Conservation (phyloP, 2,329 filamentous ascomycete species). For the Curvularia lunata region DNA sequence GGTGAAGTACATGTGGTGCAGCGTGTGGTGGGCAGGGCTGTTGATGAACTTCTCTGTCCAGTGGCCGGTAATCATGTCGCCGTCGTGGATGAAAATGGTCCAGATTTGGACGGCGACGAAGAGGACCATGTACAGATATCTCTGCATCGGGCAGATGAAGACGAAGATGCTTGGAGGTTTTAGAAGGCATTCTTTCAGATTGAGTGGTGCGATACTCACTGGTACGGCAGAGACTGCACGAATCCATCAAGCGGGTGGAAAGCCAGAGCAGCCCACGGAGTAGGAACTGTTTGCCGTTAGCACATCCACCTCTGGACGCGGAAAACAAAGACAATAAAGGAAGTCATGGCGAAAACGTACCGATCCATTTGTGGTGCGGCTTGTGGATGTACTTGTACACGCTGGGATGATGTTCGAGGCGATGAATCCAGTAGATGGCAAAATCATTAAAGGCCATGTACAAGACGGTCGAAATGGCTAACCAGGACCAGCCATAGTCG, state of each 20-base stretch:
- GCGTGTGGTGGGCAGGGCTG: slow-evolving; percentile 13
- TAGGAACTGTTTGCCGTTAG: slow-evolving; percentile 10
- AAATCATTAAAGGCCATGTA: slow-evolving; percentile 17
- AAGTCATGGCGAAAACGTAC: background rate
- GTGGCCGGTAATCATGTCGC: slow-evolving; percentile 13
- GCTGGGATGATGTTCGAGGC: slow-evolving; percentile 15
- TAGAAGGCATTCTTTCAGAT: background rate
- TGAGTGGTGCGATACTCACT: slow-evolving; percentile 1
- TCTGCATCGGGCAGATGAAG: slow-evolving; percentile 15
- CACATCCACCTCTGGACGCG: background rate
- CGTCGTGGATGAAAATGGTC: slow-evolving; percentile 16
- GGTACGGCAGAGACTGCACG: slow-evolving; percentile 13
- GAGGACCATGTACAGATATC: slow-evolving; percentile 15
- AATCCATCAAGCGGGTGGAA: slow-evolving; percentile 14
- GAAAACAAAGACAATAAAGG: background rate
- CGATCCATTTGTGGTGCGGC: slow-evolving; percentile 17
- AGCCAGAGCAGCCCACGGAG: slow-evolving; percentile 15
- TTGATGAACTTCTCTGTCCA: slow-evolving; percentile 16
- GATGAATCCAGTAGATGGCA: slow-evolving; percentile 15
- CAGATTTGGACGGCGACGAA: slow-evolving; percentile 12
- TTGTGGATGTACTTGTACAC: slow-evolving; percentile 17
- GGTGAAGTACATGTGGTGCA: slow-evolving; percentile 17
- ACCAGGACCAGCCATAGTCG: slow-evolving; percentile 13
- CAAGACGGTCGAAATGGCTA: slow-evolving; percentile 5
- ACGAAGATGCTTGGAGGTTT: slow-evolving; percentile 7